These are phyloP conservation scores for Fusarium cicatricum DNA, from an alignment of 2,329 filamentous ascomycete genomes.

Conservation along the genomic window DNA sequence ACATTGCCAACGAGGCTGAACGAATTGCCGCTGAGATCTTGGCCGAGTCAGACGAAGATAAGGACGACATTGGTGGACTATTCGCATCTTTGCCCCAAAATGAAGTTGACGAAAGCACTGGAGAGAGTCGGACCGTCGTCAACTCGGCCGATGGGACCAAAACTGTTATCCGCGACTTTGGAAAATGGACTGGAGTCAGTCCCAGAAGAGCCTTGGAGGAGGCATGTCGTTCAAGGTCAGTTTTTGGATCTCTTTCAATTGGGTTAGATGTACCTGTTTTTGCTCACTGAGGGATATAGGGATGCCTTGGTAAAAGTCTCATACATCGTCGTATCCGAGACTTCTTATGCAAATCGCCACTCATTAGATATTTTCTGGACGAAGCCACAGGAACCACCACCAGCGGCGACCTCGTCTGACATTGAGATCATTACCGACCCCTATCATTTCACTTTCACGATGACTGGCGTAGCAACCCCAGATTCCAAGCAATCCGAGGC, in stretches of 20 bases:
- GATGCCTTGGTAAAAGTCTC: constrained; percentile 73
- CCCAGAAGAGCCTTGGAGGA: constrained; percentile 84
- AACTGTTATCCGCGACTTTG: constrained; percentile 80
- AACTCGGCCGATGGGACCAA: constrained; percentile 61
- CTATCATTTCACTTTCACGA: constrained; percentile 71
- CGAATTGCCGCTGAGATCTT: constrained; percentile 67
- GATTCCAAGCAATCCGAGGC: constrained; percentile 84
- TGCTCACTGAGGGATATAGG: constrained; percentile 52
- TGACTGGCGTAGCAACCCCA: constrained; percentile 77
- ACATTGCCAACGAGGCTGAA: constrained; percentile 65
- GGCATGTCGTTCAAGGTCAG: constrained; percentile 80
- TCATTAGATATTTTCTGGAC: constrained; percentile 80
- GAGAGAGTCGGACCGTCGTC: constrained; percentile 65
- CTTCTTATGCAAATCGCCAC: constrained; percentile 79
- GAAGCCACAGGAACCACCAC: constrained; percentile 68
- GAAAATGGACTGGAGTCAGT: constrained; percentile 78
- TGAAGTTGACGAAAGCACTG: constrained; percentile 65
- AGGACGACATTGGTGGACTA: constrained; percentile 59
- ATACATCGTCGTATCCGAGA: constrained; percentile 76
- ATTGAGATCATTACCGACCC: constrained; percentile 57
- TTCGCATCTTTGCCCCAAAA: constrained; percentile 69
- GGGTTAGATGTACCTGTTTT: not conserved
- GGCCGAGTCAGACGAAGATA: constrained; percentile 56
- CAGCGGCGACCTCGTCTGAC: constrained; percentile 46
- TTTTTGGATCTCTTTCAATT: not conserved